A percentile compares a stretch with the other conserved stretches of the same genome.
Evolutionary conservation across 768 basidiomycete species (phyloP).

Genomic region (Rhizopogon vinicolor): DNA sequence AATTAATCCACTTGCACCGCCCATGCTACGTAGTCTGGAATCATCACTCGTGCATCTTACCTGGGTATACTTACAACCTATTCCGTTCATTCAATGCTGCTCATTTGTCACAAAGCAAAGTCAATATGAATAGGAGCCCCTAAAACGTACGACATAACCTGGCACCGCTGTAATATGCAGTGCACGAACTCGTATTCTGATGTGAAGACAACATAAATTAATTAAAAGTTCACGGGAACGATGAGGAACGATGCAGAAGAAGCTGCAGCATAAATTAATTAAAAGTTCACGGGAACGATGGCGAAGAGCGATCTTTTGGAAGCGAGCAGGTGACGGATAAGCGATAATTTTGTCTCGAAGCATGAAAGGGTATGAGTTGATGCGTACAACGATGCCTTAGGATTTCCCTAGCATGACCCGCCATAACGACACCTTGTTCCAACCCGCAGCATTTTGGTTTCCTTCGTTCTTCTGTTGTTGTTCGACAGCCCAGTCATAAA

Average conservation of each 20-base stretch:
- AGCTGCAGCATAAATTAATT: neutral
- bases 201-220: neutral
- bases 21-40: neutral
- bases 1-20: no score
- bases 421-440: conserved; percentile 25
- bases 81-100: conserved; percentile 2
- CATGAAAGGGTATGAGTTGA: neutral
- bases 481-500: conserved; percentile 23
- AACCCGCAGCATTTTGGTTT: conserved; percentile 1
- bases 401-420: conserved; percentile 18
- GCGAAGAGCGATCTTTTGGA: neutral
- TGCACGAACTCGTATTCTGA: no score
- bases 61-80: neutral
- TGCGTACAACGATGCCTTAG: neutral
- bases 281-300: neutral
- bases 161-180: no score
- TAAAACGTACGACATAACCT: no score
- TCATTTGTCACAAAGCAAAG: neutral
- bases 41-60: neutral
- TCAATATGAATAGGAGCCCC: neutral
- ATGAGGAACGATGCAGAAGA: neutral
- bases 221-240: neutral
- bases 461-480: conserved; percentile 4
- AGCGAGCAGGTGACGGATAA: neutral
- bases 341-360: no score